These are phyloP conservation scores for Grosmannia huntii DNA, from an alignment of 2,329 filamentous ascomycete species.

Conservation along the genomic window DNA sequence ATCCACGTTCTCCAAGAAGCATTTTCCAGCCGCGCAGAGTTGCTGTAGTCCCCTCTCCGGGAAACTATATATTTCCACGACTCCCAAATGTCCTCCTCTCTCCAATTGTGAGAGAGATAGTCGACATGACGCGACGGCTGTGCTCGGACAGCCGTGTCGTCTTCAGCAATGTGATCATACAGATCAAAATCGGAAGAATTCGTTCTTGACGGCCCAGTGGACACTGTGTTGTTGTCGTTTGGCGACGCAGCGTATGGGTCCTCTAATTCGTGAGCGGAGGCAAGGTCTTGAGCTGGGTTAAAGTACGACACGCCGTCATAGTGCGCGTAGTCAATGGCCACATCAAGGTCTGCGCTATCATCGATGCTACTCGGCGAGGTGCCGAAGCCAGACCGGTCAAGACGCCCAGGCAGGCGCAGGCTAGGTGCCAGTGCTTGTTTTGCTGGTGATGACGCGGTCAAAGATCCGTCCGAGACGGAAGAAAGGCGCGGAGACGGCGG, in stretches of 20 bases:
- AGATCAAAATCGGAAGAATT: slow-evolving; percentile 42
- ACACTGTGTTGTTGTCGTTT: slow-evolving; percentile 38
- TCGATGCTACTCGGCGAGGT: slow-evolving; percentile 19
- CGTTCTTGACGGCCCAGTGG: slow-evolving; percentile 39
- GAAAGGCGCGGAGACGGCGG: slow-evolving; percentile 43
- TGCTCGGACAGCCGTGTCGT: slow-evolving; percentile 63
- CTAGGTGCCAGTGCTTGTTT: slow-evolving; percentile 44
- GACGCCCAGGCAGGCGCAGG: slow-evolving; percentile 46
- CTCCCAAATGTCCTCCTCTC: slow-evolving; percentile 92
- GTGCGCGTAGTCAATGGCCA: slow-evolving; percentile 19
- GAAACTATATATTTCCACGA: slow-evolving; percentile 91
- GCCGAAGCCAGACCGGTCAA: slow-evolving; percentile 29
- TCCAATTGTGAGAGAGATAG: slow-evolving; percentile 87
- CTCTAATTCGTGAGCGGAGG: slow-evolving; percentile 37
- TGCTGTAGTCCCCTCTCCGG: slow-evolving; percentile 64
- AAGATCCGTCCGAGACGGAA: slow-evolving; percentile 38
- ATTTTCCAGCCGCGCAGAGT: slow-evolving; percentile 77
- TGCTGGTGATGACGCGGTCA: slow-evolving; percentile 42
- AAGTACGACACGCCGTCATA: slow-evolving; percentile 32
- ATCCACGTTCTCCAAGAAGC: slow-evolving; percentile 96
- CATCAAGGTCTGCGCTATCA: slow-evolving; percentile 8
- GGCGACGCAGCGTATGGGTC: slow-evolving; percentile 37
- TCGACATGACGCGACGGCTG: slow-evolving; percentile 85
- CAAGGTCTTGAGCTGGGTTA: slow-evolving; percentile 32
- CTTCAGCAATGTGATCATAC: slow-evolving; percentile 49